These are phyloP conservation scores for Amaranthus tricolor DNA, from an alignment of 179 eudicot species.

Conservation along the genomic window DNA sequence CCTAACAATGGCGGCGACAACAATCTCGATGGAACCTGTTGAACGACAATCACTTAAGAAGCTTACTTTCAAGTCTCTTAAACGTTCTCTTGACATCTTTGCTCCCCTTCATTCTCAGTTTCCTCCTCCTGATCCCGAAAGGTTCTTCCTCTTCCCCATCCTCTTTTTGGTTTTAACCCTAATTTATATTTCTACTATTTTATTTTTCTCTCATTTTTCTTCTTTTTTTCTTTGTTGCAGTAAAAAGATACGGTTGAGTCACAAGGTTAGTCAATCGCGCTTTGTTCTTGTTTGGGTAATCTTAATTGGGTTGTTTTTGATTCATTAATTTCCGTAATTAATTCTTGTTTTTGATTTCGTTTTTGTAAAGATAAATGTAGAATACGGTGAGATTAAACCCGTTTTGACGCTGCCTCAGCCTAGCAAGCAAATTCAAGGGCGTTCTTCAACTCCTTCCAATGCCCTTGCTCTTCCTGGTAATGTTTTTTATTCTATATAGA, in stretches of 20 bases:
- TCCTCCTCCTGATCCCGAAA: conserved; percentile 70
- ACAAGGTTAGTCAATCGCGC: conserved; percentile 59
- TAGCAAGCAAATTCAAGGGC: conserved; percentile 30
- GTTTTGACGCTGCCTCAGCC: conserved; percentile 32
- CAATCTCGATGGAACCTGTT: conserved; percentile 53
- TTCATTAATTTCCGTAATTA: not conserved
- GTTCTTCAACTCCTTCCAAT: conserved; percentile 43
- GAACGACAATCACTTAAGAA: conserved; percentile 90
- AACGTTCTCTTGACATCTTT: conserved; percentile 82
- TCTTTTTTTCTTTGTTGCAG: conserved; percentile 40
- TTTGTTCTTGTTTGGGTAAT: not conserved
- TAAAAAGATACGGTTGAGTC: conserved; percentile 75
- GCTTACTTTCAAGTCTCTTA: conserved; percentile 68
- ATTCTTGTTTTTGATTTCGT: conserved; percentile 3
- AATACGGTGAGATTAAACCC: conserved; percentile 61
- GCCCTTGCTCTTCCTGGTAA: conserved; percentile 82
- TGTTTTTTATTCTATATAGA: not conserved
- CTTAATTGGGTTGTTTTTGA: not conserved
- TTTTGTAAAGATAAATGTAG: conserved; percentile 51
- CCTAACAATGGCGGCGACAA: conserved; percentile 3
- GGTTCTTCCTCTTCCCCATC: conserved; percentile 33
- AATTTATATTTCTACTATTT: conserved; percentile 17
- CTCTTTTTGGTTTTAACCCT: not conserved
- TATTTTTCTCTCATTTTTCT: not conserved
- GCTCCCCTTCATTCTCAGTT: conserved; percentile 65